Evolutionary conservation across 2,329 filamentous ascomycete genomes (phyloP), one percentile per base, ranked within the genome.

Genomic region (Diaporthe caulivora): DNA sequence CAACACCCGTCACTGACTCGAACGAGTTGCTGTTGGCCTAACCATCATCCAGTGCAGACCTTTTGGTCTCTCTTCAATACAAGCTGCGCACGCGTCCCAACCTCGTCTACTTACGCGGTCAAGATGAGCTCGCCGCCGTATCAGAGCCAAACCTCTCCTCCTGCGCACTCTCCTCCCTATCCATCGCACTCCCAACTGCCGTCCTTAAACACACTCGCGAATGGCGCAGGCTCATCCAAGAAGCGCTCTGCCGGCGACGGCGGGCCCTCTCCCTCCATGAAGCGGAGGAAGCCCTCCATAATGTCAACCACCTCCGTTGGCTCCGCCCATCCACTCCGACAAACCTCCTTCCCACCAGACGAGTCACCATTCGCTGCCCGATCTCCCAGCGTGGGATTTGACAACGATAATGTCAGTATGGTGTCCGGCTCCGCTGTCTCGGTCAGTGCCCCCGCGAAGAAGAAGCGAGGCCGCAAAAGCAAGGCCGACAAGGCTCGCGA

Each of bases 301-400:
- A 85, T 91, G 76, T 91, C 91, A 4, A 84, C 87, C 34, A 82
- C 87, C 11, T 90, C 89, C 10, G 68, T 72, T 60, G 77, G 80
- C 21, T 89, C 89, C 1, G 86, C 89, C 0, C 93, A 94, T 76
- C 93, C 92, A 1, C 89, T 97, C 1, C 93, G 94, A 51, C 93
- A 95, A 79, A 95, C 94, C 6, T 95, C 93, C 0, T 97, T 95
- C 79, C 93, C 93, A 0, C 93, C 93, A 34, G 92, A 91, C 73
- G 85, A 90, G 70, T 83, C 89, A 2, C 87, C 89, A 0, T 88
- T 87, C 53, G 86, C 83, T 76, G 86, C 86, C 24, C 89, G 92
- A 21, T 94, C 92, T 0, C 92, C 92, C 0, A 93, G 91, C 44
- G 74, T 75, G 18, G 73, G 73, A 4, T 85, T 91, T 67, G 92